Evolutionary conservation across 2,329 filamentous ascomycete species (phyloP), one percentile per base, ranked within the genome.

Genomic region (Aspergillus fumigatiaffinis): DNA sequence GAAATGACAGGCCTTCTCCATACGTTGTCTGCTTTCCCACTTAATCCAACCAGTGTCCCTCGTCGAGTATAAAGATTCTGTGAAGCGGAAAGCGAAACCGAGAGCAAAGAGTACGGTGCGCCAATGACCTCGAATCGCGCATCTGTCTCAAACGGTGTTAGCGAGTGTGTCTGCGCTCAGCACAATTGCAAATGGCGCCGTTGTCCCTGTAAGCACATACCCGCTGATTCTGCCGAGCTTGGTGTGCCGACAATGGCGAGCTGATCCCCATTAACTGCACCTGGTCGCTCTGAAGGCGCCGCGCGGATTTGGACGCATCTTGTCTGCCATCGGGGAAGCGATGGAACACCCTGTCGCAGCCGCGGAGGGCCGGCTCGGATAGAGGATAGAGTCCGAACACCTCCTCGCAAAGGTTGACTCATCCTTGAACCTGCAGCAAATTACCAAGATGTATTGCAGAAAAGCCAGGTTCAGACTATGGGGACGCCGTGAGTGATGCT

Each of bases 81-180:
- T 32, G 93, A 97, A 46, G 94, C 90, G 38, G 94, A 95, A 53
- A 99, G 84, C 7, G 89, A 91, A 63, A 96, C 92, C 23, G 93
- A 97, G 66, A 99, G 87, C 62, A 99, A 86, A 55, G 94, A 97
- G 76, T 94, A 94, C 1, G 93, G 92, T 25, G 90, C 85, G 60
- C 94, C 94, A 63, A 99, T 80, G 50, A 97, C 91, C 76, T 97
- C 91, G 75, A 99, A 99, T 57, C 87, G 87, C 54, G 94, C 94
- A 83, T 97, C 94, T 97, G 66, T 7, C 21, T 53, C 41, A 4
- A 10, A 20, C 8, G 9, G 20, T 29, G 51, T 72, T 54, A 69
- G 65, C 50, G 10, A 51, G 32, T 28, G 17, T 25, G 29, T 29
- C 50, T 38, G n/a, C 23, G 3, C 10, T 51, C 9, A 38, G 17